These are phyloP conservation scores for Diaporthe batatas DNA, from an alignment of 2,329 filamentous ascomycete genomes.

Conservation along the genomic window DNA sequence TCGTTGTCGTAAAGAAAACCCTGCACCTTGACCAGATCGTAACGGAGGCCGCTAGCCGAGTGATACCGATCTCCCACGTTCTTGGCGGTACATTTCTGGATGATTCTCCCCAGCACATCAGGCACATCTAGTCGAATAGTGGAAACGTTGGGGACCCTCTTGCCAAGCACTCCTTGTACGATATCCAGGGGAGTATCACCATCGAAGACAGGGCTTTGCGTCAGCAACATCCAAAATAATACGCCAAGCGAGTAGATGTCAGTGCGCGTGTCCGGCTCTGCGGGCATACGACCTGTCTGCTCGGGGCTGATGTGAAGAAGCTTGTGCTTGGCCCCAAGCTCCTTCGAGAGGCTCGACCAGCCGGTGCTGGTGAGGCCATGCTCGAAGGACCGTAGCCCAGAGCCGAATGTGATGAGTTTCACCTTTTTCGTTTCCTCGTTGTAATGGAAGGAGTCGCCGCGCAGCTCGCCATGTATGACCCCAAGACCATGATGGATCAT, in stretches of 20 bases:
- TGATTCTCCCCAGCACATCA: slow-evolving; percentile 83
- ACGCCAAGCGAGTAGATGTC: slow-evolving; percentile 95
- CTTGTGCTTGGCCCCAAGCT: slow-evolving; percentile 89
- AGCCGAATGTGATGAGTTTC: slow-evolving; percentile 87
- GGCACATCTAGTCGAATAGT: slow-evolving; percentile 85
- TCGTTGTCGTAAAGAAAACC: slow-evolving; percentile 83
- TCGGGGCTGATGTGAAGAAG: slow-evolving; percentile 93
- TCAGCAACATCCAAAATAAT: slow-evolving; percentile 87
- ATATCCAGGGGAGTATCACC: slow-evolving; percentile 88
- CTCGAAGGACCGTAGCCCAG: slow-evolving; percentile 88
- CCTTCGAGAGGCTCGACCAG: slow-evolving; percentile 86
- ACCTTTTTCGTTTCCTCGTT: slow-evolving; percentile 78
- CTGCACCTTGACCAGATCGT: slow-evolving; percentile 82
- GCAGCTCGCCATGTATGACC: slow-evolving; percentile 90
- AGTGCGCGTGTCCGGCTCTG: slow-evolving; percentile 90
- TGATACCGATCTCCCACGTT: slow-evolving; percentile 90
- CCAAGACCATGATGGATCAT: slow-evolving; percentile 91
- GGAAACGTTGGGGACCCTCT: slow-evolving; percentile 82
- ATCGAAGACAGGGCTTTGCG: slow-evolving; percentile 83
- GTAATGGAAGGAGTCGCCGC: slow-evolving; percentile 92
- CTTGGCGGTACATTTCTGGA: slow-evolving; percentile 93
- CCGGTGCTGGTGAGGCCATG: slow-evolving; percentile 88
- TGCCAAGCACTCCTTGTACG: slow-evolving; percentile 87
- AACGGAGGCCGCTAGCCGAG: slow-evolving; percentile 86
- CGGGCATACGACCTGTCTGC: slow-evolving; percentile 92